Conservation (phyloP, 106 monocot genomes). For the Platanthera zijinensis region DNA sequence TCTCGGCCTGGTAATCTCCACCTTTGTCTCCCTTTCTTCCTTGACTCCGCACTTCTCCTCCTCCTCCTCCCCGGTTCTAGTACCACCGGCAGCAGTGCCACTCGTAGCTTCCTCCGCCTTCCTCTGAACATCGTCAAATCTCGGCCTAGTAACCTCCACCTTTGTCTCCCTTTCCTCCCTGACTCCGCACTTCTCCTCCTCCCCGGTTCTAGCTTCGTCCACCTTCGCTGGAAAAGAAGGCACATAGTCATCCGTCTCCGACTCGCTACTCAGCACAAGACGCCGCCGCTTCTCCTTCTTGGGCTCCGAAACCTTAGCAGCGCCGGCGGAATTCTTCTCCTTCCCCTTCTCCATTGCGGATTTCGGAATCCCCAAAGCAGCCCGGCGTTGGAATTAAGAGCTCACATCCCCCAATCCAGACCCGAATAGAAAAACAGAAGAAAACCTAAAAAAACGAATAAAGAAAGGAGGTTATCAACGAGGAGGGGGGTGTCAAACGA, state of each 20-base stretch:
- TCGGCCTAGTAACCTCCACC: not conserved
- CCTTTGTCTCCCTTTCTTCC: not conserved
- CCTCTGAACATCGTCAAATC: not conserved
- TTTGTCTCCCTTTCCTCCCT: not conserved
- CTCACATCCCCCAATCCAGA: not conserved
- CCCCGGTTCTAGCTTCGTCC: not conserved
- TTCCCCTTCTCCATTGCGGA: constrained; percentile 1
- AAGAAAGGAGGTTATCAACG: not conserved
- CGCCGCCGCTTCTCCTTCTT: constrained; percentile 1
- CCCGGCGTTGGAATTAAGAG: not conserved
- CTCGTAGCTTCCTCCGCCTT: not conserved
- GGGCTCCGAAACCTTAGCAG: not conserved
- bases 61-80: too few species aligned
- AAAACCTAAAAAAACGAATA: not conserved
- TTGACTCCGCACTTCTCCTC: not conserved
- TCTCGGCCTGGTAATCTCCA: not conserved
- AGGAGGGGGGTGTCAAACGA: not conserved
- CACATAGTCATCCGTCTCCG: not conserved
- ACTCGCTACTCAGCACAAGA: constrained; percentile 10
- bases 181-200: not conserved
- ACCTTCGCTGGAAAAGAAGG: not conserved
- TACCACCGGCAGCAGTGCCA: too few species aligned
- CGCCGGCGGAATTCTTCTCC: not conserved
- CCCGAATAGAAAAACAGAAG: not conserved
- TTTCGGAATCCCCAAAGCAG: not conserved